Conservation (phyloP, 495 filamentous ascomycete species). For the Xylaria sp. region DNA sequence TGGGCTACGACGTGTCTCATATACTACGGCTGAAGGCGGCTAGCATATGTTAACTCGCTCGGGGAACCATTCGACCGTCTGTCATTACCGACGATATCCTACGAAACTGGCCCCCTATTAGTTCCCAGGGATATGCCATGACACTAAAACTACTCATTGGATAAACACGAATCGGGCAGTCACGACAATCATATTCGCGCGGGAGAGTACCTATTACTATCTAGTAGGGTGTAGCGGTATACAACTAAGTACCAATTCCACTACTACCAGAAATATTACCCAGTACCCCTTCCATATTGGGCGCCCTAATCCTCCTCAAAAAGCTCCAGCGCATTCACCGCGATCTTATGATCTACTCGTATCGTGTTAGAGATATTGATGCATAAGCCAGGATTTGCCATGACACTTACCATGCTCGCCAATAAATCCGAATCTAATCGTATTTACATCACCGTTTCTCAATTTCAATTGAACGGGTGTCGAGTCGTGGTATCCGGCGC, state of each 20-base stretch:
- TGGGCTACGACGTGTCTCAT: not conserved
- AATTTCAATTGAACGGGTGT: constrained; percentile 47
- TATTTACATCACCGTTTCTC: constrained; percentile 45
- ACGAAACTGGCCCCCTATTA: not conserved
- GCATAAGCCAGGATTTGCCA: not conserved
- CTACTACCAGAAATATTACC: not conserved
- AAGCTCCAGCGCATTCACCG: constrained; percentile 43
- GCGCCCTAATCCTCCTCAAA: constrained; percentile 39
- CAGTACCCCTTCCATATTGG: not conserved
- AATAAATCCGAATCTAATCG: constrained; percentile 46
- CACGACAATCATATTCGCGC: not conserved
- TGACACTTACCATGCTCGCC: constrained; percentile 39
- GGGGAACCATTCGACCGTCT: no score
- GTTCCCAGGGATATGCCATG: not conserved
- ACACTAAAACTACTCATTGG: not conserved
- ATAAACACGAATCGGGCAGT: not conserved
- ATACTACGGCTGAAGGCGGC: not conserved
- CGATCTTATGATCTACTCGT: constrained; percentile 39
- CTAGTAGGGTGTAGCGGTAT: no score
- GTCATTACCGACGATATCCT: no score
- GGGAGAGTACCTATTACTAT: not conserved
- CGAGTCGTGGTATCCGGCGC: constrained; percentile 49
- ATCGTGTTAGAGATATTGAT: constrained; percentile 14
- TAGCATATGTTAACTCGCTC: not conserved
- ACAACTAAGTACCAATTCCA: not conserved